Conservation (phyloP, 345 rosid species). For the Acer campestre region DNA sequence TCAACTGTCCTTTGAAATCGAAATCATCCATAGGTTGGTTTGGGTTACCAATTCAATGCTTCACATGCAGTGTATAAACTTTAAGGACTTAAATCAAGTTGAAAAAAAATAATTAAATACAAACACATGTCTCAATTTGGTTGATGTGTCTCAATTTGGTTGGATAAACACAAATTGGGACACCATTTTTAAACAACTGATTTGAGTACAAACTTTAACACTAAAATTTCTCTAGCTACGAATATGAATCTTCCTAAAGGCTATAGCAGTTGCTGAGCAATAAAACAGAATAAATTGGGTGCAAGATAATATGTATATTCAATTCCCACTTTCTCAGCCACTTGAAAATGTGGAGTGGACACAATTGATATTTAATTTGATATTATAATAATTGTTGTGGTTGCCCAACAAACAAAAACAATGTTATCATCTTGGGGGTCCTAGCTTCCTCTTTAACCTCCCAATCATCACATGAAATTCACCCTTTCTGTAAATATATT, state of each 20-base stretch:
- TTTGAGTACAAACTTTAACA: neutral
- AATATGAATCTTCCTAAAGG: neutral
- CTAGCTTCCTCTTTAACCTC: constrained; percentile 11
- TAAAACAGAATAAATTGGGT: constrained; percentile 11
- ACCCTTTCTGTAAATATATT: neutral
- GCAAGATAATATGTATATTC: neutral
- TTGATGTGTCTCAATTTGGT: too few species aligned
- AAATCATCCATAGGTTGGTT: too few species aligned
- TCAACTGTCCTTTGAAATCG: too few species aligned
- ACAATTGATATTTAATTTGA: neutral
- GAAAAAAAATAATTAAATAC: too few species aligned
- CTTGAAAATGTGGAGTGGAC: constrained; percentile 2
- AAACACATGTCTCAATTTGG: too few species aligned
- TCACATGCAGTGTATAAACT: neutral
- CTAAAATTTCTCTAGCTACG: neutral
- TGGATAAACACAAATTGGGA: too few species aligned
- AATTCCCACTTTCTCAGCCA: neutral
- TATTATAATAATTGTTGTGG: constrained; percentile 10
- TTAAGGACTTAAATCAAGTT: too few species aligned
- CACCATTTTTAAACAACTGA: too few species aligned
- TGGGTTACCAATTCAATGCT: neutral
- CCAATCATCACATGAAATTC: neutral
- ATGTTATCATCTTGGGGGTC: constrained; percentile 31
- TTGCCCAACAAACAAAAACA: constrained; percentile 23
- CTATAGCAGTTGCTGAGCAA: neutral